A percentile compares a stretch with the other conserved stretches of the same genome.
phyloP scores from a whole-genome alignment of 2,329 filamentous ascomycete genomes.

The Aspergillus sp. region DNA sequence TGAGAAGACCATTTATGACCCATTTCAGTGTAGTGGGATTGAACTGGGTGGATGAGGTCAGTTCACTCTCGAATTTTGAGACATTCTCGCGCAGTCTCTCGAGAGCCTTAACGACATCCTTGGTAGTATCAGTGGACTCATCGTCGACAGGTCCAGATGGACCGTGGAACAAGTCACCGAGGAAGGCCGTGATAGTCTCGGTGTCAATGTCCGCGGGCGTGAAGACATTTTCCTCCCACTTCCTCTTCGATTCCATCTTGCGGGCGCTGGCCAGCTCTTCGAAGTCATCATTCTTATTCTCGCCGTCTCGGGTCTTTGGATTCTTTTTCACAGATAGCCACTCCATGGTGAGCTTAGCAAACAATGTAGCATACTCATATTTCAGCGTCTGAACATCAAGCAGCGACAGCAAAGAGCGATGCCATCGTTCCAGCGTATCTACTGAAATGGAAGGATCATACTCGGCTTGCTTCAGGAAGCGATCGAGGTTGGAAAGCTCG shows the following conservation, averaged over 20 bases:
- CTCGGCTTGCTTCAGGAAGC: constrained; percentile 14
- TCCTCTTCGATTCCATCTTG: constrained; percentile 8
- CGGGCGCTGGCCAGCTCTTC: not conserved
- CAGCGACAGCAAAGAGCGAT: constrained; percentile 1
- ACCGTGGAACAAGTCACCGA: constrained; percentile 4
- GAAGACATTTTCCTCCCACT: constrained; percentile 12
- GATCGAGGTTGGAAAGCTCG: constrained; percentile 9
- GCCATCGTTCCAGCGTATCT: constrained; percentile 9
- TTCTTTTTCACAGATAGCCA: constrained; percentile 13
- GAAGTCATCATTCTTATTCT: constrained; percentile 1
- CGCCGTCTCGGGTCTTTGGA: not conserved
- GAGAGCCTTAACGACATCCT: not conserved
- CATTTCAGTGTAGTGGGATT: not conserved
- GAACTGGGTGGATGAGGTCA: not conserved
- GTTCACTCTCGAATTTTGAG: not conserved
- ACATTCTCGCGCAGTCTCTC: not conserved
- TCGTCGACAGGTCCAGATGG: not conserved
- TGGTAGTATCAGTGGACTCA: not conserved
- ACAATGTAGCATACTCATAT: constrained; percentile 16
- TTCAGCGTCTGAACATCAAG: constrained; percentile 14
- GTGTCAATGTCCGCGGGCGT: constrained; percentile 1
- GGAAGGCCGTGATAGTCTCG: not conserved
- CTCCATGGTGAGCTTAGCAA: constrained; percentile 15
- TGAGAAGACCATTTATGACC: constrained; percentile 5
- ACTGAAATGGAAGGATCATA: constrained; percentile 14